These are phyloP conservation scores for Monosporozyma yasuniensis DNA, from an alignment of 805 yeast genomes.

Conservation along the genomic window DNA sequence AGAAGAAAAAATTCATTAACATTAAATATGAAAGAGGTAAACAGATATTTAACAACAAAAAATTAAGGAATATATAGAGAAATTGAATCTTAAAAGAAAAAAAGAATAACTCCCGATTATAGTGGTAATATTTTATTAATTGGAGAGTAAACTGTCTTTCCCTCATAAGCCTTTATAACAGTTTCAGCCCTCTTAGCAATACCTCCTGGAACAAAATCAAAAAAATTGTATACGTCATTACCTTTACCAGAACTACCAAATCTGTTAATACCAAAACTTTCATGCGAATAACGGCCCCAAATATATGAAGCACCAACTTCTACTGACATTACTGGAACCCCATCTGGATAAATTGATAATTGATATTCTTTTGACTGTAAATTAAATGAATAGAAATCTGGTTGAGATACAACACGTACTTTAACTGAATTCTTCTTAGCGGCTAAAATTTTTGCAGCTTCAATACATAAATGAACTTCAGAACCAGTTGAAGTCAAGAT, in stretches of 20 bases:
- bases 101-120: too few relatives aligned
- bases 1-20: too few relatives aligned
- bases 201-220: slow-evolving; percentile 90
- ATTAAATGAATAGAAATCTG: slow-evolving; percentile 88
- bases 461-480: slow-evolving; percentile 74
- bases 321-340: slow-evolving; percentile 83
- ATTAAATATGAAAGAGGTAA: too few relatives aligned
- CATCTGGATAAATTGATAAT: slow-evolving; percentile 86
- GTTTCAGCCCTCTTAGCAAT: slow-evolving; percentile 69
- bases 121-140: neutral
- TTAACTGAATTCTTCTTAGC: slow-evolving; percentile 35
- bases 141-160: slow-evolving; percentile 56
- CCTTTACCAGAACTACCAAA: slow-evolving; percentile 97
- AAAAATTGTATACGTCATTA: slow-evolving; percentile 67
- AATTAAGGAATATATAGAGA: too few relatives aligned
- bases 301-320: slow-evolving; percentile 89
- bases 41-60: too few relatives aligned
- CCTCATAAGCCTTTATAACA: neutral
- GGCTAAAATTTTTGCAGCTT: slow-evolving; percentile 64
- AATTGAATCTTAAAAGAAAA: too few relatives aligned
- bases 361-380: slow-evolving; percentile 71
- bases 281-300: slow-evolving; percentile 93
- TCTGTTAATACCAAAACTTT: slow-evolving; percentile 89
- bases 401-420: slow-evolving; percentile 82
- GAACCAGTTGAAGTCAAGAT: slow-evolving; percentile 90